Base-by-base conservation (phyloP, 164 flowering plant species). In the Liriodendron chinense region DNA sequence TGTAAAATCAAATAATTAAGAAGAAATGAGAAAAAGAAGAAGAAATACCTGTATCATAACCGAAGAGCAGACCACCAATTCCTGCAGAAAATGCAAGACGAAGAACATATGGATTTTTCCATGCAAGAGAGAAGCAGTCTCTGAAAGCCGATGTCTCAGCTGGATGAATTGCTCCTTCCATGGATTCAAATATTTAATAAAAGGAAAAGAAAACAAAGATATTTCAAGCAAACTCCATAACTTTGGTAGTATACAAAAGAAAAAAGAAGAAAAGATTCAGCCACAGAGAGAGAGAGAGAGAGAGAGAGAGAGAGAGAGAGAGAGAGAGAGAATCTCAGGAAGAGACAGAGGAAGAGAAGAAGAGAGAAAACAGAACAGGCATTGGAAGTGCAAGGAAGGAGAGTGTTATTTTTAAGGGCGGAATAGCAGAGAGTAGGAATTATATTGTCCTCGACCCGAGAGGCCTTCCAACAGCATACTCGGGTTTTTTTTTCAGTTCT, bases 21-120 rank as follows among this genome's bases (percentile, higher is more conserved):
- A 62, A 53, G 3, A 4, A 22, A 18, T 23, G 26, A 56, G 9
- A 21, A 65, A 34, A 26, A 63, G 16, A 65, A 23, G 23, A 43
- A 65, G 1, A 56, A 16, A 25, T 66, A 89, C 94, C 94, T 4
- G 91, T 89, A 76, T 90, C 92, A 28, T 89, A 90, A 72, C 91
- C 92, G 47, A 90, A 90, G 82, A 89, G 91, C 20, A 89, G 81
- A 69, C 91, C 92, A 49, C 91, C 91, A 53, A 89, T 89, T 9
- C 92, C 94, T 2, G 90, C 94, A 9, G 91, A 87, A 78, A 89
- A 85, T 56, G 92, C 92, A 14, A 90, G 89, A 9, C 90, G 87
- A 74, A 90, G 88, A 73, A 90, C 86, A 76, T 86, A 90, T 25
- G 91, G 94, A 47, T 89, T 90, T 74, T 66, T 87, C 94, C 90